Base-by-base conservation (phyloP, 2,329 filamentous ascomycete genomes). In the Penicillium sp. region DNA sequence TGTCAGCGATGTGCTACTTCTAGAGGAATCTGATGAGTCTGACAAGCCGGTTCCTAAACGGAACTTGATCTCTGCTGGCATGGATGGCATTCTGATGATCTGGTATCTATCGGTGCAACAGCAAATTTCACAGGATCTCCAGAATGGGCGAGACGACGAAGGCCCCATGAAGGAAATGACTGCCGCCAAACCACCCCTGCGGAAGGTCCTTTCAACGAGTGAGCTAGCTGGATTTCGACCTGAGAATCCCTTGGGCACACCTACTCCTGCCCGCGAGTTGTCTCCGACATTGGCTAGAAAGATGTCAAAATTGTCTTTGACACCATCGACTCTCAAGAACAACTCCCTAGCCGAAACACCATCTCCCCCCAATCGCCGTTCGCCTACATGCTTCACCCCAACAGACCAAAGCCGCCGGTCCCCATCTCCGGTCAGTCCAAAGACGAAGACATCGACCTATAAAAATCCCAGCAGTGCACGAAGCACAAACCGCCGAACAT, bases 171-270 rank as follows among this genome's bases (percentile, higher is more conserved):
- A 79, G 56, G 77, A 79, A 39, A 65, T 73, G 18, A 75, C 81
- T 2, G 77, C 83, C 1, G 78, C 79, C 33, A 85, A 85, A 27
- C 89, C 87, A 31, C 92, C 92, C 4, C 74, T 97, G 30, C 82
- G 94, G 47, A 88, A 89, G 49, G 88, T 99, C 8, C 78, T 97
- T 28, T 96, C 92, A 1, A 90, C 89, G 62, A 86, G 88, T 0
- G 92, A 97, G 63, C 76, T 97, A 36, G 88, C 90, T 8, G 89
- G 92, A 54, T 92, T 95, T 47, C 74, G 77, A 47, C 74, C 76
- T 16, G 74, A 76, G n/a, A 70, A 69, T 20, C 71, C 76, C 6
- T 62, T 70, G n/a, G 66, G 68, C 14, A 75, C 72, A 4, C 70
- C 74, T 13, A 73, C 73, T 5, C 72, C 70, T 5, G 71, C 74